Evolutionary conservation across 768 basidiomycete species (phyloP).

Genomic region (Pisolithus tinctorius): DNA sequence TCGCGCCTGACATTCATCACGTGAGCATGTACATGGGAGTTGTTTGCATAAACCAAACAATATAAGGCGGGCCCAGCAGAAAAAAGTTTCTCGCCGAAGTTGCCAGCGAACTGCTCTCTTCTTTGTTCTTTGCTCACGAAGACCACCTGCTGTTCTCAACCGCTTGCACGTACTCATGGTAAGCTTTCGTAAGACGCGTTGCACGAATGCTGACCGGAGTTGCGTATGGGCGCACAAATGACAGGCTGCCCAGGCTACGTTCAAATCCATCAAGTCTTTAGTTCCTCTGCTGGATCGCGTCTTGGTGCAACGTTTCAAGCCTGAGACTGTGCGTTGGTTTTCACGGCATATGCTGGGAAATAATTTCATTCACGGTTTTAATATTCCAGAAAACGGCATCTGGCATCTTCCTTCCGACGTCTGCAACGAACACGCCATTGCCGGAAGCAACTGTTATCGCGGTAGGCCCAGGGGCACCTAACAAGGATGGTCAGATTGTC

Average conservation of each 20-base stretch:
- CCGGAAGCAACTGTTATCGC: slow-evolving; percentile 97
- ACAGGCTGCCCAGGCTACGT: slow-evolving; percentile 83
- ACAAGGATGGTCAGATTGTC: slow-evolving; percentile 74
- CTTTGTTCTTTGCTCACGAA: slow-evolving; percentile 21
- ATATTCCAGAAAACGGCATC: slow-evolving; percentile 85
- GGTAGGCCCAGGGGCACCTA: slow-evolving; percentile 88
- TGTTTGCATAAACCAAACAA: slow-evolving; percentile 17
- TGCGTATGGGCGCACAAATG: not conserved
- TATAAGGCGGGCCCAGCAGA: not conserved
- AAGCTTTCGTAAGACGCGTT: slow-evolving; percentile 3
- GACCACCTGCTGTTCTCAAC: slow-evolving; percentile 4
- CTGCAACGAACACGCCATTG: slow-evolving; percentile 77
- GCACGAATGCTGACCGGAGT: not conserved
- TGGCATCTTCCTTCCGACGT: slow-evolving; percentile 93
- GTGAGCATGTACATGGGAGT: not conserved
- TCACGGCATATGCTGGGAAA: not conserved
- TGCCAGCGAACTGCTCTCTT: slow-evolving; percentile 1
- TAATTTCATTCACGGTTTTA: not conserved
- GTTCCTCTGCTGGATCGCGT: slow-evolving; percentile 94
- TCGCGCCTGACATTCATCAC: not conserved
- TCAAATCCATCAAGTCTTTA: slow-evolving; percentile 90
- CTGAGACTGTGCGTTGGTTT: slow-evolving; percentile 60
- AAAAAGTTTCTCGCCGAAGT: slow-evolving; percentile 13
- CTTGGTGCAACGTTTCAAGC: slow-evolving; percentile 95
- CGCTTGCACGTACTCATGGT: slow-evolving; percentile 20